Conservation (phyloP, 2,329 filamentous ascomycete genomes). For the Aspergillus sp. region DNA sequence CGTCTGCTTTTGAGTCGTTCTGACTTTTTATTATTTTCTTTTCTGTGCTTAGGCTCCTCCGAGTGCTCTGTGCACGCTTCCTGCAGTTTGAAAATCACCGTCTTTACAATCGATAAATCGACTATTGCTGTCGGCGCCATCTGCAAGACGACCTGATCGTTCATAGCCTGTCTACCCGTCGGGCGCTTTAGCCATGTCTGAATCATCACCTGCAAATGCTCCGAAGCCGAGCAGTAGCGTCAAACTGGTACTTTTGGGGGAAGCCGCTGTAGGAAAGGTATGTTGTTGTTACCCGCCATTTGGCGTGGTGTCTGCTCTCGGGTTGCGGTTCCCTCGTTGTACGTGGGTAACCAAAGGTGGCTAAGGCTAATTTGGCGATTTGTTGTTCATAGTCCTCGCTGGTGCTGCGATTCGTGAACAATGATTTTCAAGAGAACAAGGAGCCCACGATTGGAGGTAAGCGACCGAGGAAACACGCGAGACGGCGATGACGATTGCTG, state of each 20-base stretch:
- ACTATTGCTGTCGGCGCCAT: conserved; percentile 19
- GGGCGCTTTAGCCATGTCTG: conserved; percentile 60
- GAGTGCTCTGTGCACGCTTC: conserved; percentile 16
- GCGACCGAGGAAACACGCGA: conserved; percentile 6
- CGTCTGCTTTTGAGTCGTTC: conserved; percentile 12
- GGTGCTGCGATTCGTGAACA: conserved; percentile 97
- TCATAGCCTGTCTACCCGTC: conserved; percentile 15
- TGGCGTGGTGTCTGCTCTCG: neutral
- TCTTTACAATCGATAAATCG: conserved; percentile 24
- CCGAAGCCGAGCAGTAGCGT: conserved; percentile 99
- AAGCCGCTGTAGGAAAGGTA: conserved; percentile 98
- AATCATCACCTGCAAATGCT: conserved; percentile 63
- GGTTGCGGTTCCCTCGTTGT: conserved; percentile 12
- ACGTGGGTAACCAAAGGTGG: conserved; percentile 17
- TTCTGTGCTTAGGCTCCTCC: conserved; percentile 20
- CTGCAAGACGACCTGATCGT: conserved; percentile 32
- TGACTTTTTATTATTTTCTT: conserved; percentile 15
- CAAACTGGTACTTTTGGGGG: conserved; percentile 95
- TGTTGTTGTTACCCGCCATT: conserved; percentile 14
- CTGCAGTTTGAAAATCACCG: conserved; percentile 26
- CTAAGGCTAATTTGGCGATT: conserved; percentile 19
- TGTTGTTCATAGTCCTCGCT: conserved; percentile 73
- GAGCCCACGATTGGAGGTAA: conserved; percentile 97
- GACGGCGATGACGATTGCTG: neutral
- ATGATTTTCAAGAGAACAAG: conserved; percentile 99